Percentiles rank a stretch among this genome's conserved stretches.
Conservation (phyloP, 176 grass and related monocot species). For the Aegilops umbellulata region DNA sequence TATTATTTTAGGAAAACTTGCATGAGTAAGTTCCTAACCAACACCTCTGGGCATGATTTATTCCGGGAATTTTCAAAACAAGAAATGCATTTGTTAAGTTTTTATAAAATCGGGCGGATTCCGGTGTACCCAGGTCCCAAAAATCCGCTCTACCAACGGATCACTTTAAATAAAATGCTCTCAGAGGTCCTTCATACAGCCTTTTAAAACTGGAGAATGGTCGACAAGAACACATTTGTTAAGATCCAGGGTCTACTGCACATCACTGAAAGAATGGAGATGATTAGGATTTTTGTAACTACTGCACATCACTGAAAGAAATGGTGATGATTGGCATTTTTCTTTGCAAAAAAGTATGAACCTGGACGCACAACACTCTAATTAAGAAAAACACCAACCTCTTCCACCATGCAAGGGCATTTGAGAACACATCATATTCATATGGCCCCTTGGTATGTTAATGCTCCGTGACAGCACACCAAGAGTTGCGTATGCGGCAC, state of each 20-base stretch:
- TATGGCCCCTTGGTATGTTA: neutral
- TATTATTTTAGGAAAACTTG: too few relatives aligned
- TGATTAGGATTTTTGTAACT: neutral
- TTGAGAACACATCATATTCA: constrained; percentile 1
- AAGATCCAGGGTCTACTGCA: neutral
- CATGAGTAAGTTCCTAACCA: too few relatives aligned
- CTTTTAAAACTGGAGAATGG: neutral
- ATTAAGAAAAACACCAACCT: constrained; percentile 16
- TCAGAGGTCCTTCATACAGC: neutral
- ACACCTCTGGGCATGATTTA: too few relatives aligned
- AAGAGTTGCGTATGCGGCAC: constrained; percentile 19
- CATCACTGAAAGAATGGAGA: neutral
- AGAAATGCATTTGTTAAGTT: too few relatives aligned
- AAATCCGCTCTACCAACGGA: neutral
- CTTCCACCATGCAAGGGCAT: neutral
- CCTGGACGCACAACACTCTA: neutral
- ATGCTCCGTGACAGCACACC: constrained; percentile 41
- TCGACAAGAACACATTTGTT: neutral
- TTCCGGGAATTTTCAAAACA: too few relatives aligned
- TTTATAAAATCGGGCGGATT: neutral
- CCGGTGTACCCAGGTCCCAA: neutral
- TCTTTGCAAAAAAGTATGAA: neutral
- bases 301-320: neutral
- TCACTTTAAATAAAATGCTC: neutral
- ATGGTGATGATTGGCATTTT: too few relatives aligned